Evolutionary conservation across 148 eudicot species (phyloP).

Genomic region (Camellia japonica): DNA sequence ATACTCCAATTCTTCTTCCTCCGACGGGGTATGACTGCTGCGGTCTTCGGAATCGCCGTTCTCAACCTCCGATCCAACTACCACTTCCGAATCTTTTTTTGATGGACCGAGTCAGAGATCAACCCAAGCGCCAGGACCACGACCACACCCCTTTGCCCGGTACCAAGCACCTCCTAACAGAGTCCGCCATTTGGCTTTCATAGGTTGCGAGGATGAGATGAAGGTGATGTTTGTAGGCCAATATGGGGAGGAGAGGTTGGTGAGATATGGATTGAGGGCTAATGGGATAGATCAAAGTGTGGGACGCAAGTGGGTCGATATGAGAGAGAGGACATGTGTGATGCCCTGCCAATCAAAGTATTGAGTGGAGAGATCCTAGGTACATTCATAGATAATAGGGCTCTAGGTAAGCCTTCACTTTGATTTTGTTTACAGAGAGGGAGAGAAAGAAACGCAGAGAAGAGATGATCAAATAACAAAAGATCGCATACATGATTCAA

Average conservation of each 20-base stretch:
- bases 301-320: constrained; percentile 55
- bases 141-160: constrained; percentile 86
- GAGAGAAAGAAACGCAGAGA: too few species aligned
- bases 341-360: constrained; percentile 70
- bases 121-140: constrained; percentile 50
- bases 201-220: constrained; percentile 69
- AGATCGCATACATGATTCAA: too few species aligned
- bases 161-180: constrained; percentile 50
- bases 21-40: too few species aligned
- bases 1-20: too few species aligned
- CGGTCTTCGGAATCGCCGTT: too few species aligned
- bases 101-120: constrained; percentile 65
- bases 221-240: constrained; percentile 71
- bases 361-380: constrained; percentile 99
- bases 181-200: constrained; percentile 61
- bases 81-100: constrained; percentile 82
- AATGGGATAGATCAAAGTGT: constrained; percentile 29
- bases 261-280: constrained; percentile 57
- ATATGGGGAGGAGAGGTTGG: constrained; percentile 58
- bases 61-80: constrained; percentile 66
- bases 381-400: constrained; percentile 39
- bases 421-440: too few species aligned
- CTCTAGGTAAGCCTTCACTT: too few species aligned
- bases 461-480: too few species aligned
- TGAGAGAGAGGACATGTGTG: constrained; percentile 84